Conservation (phyloP, 805 yeast species). For the Candida sithepensis region DNA sequence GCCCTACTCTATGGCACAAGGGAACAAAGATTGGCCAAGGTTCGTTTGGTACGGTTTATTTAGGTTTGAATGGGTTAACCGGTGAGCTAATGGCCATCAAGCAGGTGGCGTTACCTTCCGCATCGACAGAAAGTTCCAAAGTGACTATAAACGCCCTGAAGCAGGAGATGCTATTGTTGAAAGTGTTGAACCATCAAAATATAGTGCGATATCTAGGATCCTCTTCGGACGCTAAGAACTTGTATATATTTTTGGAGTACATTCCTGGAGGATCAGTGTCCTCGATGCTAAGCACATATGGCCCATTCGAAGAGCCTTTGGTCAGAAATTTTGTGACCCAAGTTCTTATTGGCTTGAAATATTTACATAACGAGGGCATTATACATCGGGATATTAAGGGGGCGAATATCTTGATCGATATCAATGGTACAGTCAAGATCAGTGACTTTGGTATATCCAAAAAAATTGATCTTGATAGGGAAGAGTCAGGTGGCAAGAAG, state of each 20-base stretch:
- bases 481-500: conserved; percentile 20
- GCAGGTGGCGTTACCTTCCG: conserved; percentile 69
- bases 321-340: conserved; percentile 53
- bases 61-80: conserved; percentile 87
- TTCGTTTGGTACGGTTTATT: conserved; percentile 87
- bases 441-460: conserved; percentile 67
- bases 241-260: conserved; percentile 70
- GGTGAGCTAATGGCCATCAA: conserved; percentile 98
- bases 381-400: conserved; percentile 66
- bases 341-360: conserved; percentile 51
- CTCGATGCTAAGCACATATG: conserved; percentile 53
- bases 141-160: conserved; percentile 72
- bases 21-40: conserved; percentile 95
- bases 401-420: conserved; percentile 57
- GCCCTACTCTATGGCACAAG: conserved; percentile 83
- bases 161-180: conserved; percentile 73
- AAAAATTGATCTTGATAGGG: conserved; percentile 34
- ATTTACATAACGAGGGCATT: conserved; percentile 53
- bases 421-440: conserved; percentile 58
- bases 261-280: conserved; percentile 48
- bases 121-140: conserved; percentile 30
- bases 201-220: conserved; percentile 92
- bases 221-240: conserved; percentile 60
- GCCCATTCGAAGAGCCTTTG: conserved; percentile 60
- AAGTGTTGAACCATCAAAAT: conserved; percentile 82